Percentiles rank a stretch among this genome's conserved stretches.
phyloP scores from a whole-genome alignment of 768 basidiomycete species.

The Pisolithus sp. region DNA sequence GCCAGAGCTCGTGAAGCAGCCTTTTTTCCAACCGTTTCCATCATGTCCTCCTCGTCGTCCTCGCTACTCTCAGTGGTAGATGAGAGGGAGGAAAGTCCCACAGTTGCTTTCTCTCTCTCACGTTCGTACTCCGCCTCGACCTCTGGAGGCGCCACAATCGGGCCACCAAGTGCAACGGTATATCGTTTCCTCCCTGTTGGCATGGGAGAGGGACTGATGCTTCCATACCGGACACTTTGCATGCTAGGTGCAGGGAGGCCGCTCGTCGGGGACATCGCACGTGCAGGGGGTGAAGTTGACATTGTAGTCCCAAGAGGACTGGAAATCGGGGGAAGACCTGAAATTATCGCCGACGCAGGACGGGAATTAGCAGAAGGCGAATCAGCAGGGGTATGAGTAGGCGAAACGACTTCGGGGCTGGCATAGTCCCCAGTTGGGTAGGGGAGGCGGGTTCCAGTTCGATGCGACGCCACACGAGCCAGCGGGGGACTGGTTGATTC shows the following conservation, averaged over 20 bases:
- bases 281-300: constrained; percentile 19
- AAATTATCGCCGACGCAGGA: constrained; percentile 38
- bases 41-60: constrained; percentile 29
- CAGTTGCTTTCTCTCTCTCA: constrained; percentile 17
- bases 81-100: constrained; percentile 41
- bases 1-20: constrained; percentile 26
- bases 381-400: constrained; percentile 33
- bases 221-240: constrained; percentile 38
- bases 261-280: constrained; percentile 17
- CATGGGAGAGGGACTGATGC: constrained; percentile 63
- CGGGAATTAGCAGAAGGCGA: constrained; percentile 39
- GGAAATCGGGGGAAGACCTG: constrained; percentile 35
- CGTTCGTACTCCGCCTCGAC: constrained; percentile 25
- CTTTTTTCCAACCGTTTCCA: constrained; percentile 54
- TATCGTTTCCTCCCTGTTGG: constrained; percentile 60
- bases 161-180: constrained; percentile 77
- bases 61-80: constrained; percentile 31
- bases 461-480: constrained; percentile 36
- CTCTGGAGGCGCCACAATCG: constrained; percentile 42
- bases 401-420: constrained; percentile 45
- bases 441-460: constrained; percentile 47
- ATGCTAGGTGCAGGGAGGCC: constrained; percentile 40
- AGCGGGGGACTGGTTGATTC: constrained; percentile 64
- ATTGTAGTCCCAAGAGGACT: constrained; percentile 16
- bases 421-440: constrained; percentile 84